Conservation (phyloP, 495 filamentous ascomycete species). For the Letharia lupina region DNA sequence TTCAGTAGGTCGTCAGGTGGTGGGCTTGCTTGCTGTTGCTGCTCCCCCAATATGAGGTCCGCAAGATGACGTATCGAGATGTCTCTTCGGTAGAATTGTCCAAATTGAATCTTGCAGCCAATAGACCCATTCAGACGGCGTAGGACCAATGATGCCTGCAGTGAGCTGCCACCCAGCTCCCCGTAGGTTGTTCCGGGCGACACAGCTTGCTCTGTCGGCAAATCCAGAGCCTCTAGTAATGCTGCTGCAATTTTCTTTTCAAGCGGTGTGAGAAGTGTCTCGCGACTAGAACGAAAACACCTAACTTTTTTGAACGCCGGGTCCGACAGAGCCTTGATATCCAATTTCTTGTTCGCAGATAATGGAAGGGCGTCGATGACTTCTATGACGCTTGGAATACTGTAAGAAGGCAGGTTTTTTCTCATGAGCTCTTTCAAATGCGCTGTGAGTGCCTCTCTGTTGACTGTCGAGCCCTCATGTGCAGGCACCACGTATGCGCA, state of each 20-base stretch:
- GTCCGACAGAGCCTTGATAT: constrained; percentile 5
- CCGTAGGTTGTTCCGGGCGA: not conserved
- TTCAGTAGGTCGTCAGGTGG: not conserved
- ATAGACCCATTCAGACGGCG: not conserved
- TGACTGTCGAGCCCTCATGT: not conserved
- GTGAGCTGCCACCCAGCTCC: constrained; percentile 2
- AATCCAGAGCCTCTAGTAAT: not conserved
- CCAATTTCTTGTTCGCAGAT: not conserved
- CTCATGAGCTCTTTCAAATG: constrained; percentile 1
- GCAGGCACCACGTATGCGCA: constrained; percentile 1
- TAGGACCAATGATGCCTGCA: constrained; percentile 1
- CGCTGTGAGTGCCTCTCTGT: not conserved
- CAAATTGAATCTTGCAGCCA: constrained; percentile 5
- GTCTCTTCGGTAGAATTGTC: constrained; percentile 4
- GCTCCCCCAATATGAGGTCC: not conserved
- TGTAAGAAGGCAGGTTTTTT: constrained; percentile 1
- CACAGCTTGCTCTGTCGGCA: not conserved
- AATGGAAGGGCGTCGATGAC: constrained; percentile 2
- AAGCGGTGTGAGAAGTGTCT: not conserved
- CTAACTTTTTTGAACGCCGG: not conserved
- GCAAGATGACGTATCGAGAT: not conserved
- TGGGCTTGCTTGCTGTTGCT: not conserved
- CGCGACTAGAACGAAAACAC: not conserved
- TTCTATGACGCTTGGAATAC: not conserved
- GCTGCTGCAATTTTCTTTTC: constrained; percentile 1